phyloP scores from a whole-genome alignment of 176 grass and related monocot genomes.

The Guadua angustifolia region DNA sequence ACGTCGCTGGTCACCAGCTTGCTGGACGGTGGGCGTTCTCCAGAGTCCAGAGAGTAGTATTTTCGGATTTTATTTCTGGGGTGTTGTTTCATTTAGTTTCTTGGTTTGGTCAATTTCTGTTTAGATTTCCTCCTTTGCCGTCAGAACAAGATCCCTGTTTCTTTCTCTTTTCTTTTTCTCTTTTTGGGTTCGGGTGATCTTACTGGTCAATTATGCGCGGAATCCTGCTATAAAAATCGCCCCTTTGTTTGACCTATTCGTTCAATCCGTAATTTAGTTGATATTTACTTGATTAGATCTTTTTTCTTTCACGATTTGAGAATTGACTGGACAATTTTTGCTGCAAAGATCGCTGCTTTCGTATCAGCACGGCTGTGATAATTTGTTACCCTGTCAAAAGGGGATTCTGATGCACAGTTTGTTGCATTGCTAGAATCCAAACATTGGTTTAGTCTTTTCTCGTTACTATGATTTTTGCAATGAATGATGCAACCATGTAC shows the following conservation, averaged over 20 bases:
- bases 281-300: background rate
- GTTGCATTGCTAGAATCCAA: background rate
- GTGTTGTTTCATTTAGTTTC: too few species aligned
- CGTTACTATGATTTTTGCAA: background rate
- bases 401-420: background rate
- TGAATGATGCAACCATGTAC: background rate
- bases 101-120: background rate
- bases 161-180: background rate
- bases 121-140: background rate
- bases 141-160: background rate
- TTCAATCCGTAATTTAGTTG: background rate
- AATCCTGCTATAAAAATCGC: conserved; percentile 9
- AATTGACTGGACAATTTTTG: background rate
- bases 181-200: background rate
- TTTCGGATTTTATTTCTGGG: too few species aligned
- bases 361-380: background rate
- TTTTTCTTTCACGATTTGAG: background rate
- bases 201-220: background rate
- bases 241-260: background rate
- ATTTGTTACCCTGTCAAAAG: background rate
- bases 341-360: background rate
- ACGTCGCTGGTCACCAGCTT: too few species aligned
- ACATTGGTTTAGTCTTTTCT: background rate
- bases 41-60: too few species aligned
- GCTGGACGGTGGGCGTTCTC: too few species aligned